Percentiles rank a stretch among this genome's conserved stretches.
Evolutionary conservation across 2,329 filamentous ascomycete genomes (phyloP).

Genomic region (Fusarium verticillioides): DNA sequence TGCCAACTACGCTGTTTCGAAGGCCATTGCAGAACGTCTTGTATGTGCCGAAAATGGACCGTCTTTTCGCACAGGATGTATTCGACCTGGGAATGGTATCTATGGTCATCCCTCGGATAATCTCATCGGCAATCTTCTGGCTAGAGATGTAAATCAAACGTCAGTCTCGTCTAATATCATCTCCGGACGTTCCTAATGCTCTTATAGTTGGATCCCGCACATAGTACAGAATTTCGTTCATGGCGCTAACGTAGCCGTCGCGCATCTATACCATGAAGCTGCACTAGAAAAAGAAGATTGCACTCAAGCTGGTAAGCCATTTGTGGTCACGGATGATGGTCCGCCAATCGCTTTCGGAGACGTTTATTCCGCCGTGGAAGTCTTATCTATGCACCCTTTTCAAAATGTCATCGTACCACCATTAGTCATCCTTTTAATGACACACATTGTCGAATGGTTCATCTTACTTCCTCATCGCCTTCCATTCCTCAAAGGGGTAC

Average conservation of each 20-base stretch:
- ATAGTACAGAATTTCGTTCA: slow-evolving; percentile 4
- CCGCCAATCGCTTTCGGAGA: slow-evolving; percentile 7
- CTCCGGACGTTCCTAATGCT: neutral
- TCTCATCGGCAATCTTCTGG: neutral
- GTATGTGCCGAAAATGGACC: neutral
- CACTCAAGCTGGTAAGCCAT: slow-evolving; percentile 1
- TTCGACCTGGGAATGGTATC: slow-evolving; percentile 11
- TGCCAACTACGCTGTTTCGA: neutral
- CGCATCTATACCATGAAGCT: slow-evolving; percentile 14
- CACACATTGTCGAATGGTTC: neutral
- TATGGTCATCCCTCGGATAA: slow-evolving; percentile 10
- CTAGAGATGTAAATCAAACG: neutral
- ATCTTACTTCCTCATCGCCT: neutral
- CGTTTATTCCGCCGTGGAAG: neutral
- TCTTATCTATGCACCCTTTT: slow-evolving; percentile 2
- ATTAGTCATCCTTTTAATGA: neutral
- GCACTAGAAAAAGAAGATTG: neutral
- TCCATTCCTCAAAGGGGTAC: neutral
- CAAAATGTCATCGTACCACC: neutral
- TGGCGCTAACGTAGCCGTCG: slow-evolving; percentile 13
- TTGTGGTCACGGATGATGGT: neutral
- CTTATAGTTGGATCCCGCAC: neutral
- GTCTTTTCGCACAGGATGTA: slow-evolving; percentile 11
- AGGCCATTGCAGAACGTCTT: neutral
- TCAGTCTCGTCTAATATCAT: too few relatives aligned